A percentile compares a stretch with the other conserved stretches of the same genome.
Evolutionary conservation across 345 rosid genomes (phyloP).

Genomic region (Salix purpurea): DNA sequence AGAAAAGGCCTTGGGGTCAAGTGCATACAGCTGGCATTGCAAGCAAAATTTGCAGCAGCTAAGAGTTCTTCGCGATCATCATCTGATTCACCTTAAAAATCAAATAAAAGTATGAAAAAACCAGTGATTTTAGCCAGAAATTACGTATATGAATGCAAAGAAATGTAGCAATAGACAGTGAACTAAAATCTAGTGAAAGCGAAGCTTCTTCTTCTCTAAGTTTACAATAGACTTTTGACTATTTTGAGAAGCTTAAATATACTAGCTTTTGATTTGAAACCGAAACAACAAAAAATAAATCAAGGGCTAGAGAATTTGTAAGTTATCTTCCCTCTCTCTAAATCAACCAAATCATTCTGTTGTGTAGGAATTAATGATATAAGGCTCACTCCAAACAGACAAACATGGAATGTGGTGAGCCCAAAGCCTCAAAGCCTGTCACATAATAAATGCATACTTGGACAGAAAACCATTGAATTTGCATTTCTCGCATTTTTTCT

Average conservation of each 20-base stretch:
- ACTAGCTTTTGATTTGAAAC: not conserved
- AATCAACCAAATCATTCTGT: not conserved
- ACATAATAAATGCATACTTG: not conserved
- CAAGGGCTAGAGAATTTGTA: not conserved
- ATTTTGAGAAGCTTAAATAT: not conserved
- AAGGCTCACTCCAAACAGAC: not conserved
- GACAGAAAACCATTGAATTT: not conserved
- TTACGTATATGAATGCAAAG: not conserved
- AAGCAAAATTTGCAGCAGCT: conserved; percentile 45
- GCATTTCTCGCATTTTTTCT: not conserved
- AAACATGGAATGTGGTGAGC: not conserved
- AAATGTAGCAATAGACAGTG: not conserved
- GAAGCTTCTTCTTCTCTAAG: not conserved
- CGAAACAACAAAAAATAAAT: not conserved
- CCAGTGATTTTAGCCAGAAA: not conserved
- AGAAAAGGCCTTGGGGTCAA: not conserved
- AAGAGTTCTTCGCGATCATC: conserved; percentile 54
- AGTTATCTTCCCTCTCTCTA: not conserved
- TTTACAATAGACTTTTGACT: not conserved
- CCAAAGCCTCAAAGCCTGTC: not conserved
- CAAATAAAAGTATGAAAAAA: not conserved
- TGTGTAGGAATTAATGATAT: not conserved
- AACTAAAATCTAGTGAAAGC: not conserved
- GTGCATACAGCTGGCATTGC: conserved; percentile 44
- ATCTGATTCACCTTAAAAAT: conserved; percentile 42